Conservation (phyloP, 345 rosid genomes). For the Acer saccharum region DNA sequence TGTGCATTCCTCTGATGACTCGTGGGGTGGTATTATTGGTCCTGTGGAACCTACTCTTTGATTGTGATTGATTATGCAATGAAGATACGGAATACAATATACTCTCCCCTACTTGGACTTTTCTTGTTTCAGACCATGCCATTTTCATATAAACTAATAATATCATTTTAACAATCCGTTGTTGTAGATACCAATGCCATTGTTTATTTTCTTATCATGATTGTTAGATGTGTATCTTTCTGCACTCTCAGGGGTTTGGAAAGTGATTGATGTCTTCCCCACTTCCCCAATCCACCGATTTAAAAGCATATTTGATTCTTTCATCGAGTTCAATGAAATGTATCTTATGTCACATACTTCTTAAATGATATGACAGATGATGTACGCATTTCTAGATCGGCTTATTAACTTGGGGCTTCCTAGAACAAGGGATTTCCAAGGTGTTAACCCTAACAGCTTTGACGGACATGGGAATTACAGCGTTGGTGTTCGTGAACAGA, state of each 20-base stretch:
- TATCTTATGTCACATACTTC: background rate
- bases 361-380: conserved; percentile 50
- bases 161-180: background rate
- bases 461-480: conserved; percentile 95
- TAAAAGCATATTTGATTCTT: background rate
- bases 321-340: background rate
- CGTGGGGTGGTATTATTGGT: too few relatives aligned
- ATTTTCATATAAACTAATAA: background rate
- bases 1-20: too few relatives aligned
- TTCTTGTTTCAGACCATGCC: background rate
- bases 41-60: too few relatives aligned
- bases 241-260: background rate
- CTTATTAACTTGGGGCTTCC: conserved; percentile 94
- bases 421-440: conserved; percentile 91
- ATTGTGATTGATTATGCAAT: too few relatives aligned
- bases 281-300: background rate
- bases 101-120: background rate
- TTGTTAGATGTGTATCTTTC: background rate
- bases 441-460: conserved; percentile 79
- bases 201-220: background rate
- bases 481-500: conserved; percentile 76
- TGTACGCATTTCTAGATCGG: conserved; percentile 91
- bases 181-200: background rate
- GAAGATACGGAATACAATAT: background rate
- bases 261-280: background rate